Percentiles rank a stretch among this genome's conserved stretches.
These are phyloP conservation scores for Chlorella sorokiniana DNA, from an alignment of 139 green algal species.

Conservation along the genomic window DNA sequence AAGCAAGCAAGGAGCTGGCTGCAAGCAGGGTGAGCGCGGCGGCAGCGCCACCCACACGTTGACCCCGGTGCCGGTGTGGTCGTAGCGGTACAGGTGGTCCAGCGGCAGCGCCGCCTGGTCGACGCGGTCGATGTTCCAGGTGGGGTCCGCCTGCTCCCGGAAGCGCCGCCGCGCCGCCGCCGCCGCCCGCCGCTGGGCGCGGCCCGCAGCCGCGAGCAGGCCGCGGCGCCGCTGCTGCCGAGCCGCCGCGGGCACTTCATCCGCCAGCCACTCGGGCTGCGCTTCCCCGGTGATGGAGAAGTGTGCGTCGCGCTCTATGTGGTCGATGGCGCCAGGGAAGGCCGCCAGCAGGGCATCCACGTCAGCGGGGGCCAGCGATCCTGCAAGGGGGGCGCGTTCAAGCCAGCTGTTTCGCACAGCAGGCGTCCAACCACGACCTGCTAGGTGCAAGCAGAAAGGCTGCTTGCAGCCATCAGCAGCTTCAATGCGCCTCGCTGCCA, in stretches of 20 bases:
- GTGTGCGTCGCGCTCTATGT: slow-evolving; percentile 4
- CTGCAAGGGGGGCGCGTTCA: neutral
- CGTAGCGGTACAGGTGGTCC: slow-evolving; percentile 48
- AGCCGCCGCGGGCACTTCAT: neutral
- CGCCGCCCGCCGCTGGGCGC: neutral
- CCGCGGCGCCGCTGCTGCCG: neutral
- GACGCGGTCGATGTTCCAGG: slow-evolving; percentile 46
- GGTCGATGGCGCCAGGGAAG: neutral
- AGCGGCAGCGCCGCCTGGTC: slow-evolving; percentile 40
- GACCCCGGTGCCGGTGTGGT: slow-evolving; percentile 38
- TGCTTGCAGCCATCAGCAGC: neutral
- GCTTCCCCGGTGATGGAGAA: slow-evolving; percentile 18
- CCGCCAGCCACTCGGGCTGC: slow-evolving; percentile 6
- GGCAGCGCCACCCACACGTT: slow-evolving; percentile 40
- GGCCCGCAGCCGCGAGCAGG: neutral
- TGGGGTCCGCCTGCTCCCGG: neutral
- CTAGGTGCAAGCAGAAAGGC: neutral
- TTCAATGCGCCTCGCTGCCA: neutral
- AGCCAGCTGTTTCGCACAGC: neutral
- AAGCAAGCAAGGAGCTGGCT: too few relatives aligned
- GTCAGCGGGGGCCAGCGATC: neutral
- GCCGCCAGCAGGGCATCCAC: neutral
- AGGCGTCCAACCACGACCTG: too few relatives aligned
- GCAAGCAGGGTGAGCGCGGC: too few relatives aligned
- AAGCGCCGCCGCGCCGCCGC: slow-evolving; percentile 5